Evolutionary conservation across 2,329 filamentous ascomycete species (phyloP).

Genomic region (Talaromyces amestolkiae): DNA sequence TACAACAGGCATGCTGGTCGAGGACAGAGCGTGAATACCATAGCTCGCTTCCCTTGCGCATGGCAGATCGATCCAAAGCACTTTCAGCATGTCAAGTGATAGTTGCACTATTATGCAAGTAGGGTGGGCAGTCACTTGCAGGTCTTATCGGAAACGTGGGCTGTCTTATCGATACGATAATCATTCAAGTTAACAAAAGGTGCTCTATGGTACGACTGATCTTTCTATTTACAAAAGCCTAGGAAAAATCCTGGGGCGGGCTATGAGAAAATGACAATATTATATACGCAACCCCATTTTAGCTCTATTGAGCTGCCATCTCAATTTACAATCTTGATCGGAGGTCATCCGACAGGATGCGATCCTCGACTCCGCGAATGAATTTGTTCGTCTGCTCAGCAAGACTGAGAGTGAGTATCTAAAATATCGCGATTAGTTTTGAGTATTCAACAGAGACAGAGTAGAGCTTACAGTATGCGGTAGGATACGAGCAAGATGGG

Average conservation of each 20-base stretch:
- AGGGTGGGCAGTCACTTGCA: not conserved
- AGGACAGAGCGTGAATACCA: not conserved
- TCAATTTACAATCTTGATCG: slow-evolving; percentile 47
- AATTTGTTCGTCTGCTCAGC: slow-evolving; percentile 97
- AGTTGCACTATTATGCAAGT: not conserved
- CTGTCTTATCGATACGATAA: not conserved
- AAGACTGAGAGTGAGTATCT: slow-evolving; percentile 84
- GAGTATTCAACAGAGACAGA: not conserved
- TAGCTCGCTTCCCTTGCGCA: not conserved
- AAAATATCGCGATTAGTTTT: not conserved
- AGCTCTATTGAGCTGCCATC: not conserved
- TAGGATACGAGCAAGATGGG: slow-evolving; percentile 87
- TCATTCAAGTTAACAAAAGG: not conserved
- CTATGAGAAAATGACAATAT: not conserved
- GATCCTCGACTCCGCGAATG: slow-evolving; percentile 72
- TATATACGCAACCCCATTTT: not conserved
- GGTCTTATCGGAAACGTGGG: not conserved
- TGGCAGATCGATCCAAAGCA: not conserved
- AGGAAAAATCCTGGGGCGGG: not conserved
- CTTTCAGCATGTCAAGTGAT: not conserved
- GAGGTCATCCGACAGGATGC: slow-evolving; percentile 49
- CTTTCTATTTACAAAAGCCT: slow-evolving; percentile 5
- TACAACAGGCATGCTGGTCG: slow-evolving; percentile 2
- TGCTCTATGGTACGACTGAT: not conserved
- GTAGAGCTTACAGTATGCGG: slow-evolving; percentile 70